A percentile compares a stretch with the other conserved stretches of the same genome.
Evolutionary conservation across 2,329 filamentous ascomycete genomes (phyloP).

Genomic region (Claviceps fusiformis): DNA sequence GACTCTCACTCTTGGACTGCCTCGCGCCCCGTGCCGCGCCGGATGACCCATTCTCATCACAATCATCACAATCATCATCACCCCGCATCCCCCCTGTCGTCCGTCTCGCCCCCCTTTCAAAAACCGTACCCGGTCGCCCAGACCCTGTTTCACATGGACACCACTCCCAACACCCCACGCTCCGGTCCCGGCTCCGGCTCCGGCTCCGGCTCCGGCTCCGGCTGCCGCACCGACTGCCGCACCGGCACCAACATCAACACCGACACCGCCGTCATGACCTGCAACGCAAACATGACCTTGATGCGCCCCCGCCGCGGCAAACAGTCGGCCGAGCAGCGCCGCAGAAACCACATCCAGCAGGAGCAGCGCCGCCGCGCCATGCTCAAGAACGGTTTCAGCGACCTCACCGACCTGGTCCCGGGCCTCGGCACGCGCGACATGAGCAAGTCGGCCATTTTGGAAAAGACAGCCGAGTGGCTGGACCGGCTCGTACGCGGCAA

Average conservation of each 20-base stretch:
- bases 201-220: neutral
- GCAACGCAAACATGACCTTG: neutral
- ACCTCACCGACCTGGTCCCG: neutral
- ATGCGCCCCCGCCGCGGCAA: neutral
- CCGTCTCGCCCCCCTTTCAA: neutral
- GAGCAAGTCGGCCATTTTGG: neutral
- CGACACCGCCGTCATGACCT: neutral
- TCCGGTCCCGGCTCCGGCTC: no score
- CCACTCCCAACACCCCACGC: neutral
- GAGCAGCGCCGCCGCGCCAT: neutral
- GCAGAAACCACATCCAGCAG: slow-evolving; percentile 2
- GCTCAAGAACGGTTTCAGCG: neutral
- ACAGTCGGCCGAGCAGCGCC: neutral
- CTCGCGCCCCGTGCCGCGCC: neutral
- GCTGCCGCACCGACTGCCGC: no score
- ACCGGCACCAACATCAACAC: neutral
- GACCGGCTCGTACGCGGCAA: neutral
- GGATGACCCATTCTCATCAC: neutral
- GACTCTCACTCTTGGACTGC: neutral
- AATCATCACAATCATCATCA: neutral
- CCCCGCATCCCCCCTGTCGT: neutral
- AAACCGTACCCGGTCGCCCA: neutral
- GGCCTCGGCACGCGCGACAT: neutral
- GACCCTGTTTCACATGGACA: neutral
- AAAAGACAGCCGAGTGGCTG: slow-evolving; percentile 1